phyloP scores from a whole-genome alignment of 768 basidiomycete species.

The Rhodotorula toruloides region DNA sequence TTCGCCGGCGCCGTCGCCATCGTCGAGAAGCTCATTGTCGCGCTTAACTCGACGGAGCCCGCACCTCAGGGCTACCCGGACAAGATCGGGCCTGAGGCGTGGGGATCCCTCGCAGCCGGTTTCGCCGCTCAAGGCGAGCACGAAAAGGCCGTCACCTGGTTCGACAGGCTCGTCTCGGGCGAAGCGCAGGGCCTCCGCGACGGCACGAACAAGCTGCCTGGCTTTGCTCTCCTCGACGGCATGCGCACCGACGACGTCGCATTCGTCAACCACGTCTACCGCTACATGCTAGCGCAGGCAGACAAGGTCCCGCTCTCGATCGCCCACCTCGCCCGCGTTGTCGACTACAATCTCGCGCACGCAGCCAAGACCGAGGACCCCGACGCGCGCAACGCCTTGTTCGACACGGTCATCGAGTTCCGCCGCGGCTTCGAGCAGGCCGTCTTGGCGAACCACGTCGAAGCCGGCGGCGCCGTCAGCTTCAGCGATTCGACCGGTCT shows the following conservation, averaged over 20 bases:
- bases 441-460: conserved; percentile 3
- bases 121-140: conserved; percentile 54
- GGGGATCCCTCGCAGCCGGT: conserved; percentile 50
- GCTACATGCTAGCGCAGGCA: conserved; percentile 19
- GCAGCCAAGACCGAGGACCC: background rate
- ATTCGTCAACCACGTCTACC: conserved; percentile 35
- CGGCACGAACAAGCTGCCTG: too few relatives aligned
- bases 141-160: conserved; percentile 62
- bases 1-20: conserved; percentile 29
- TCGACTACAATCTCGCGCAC: conserved; percentile 30
- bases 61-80: conserved; percentile 45
- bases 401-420: conserved; percentile 29
- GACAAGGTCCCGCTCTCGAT: conserved; percentile 9
- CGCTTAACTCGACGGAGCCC: conserved; percentile 10
- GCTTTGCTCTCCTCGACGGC: too few relatives aligned
- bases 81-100: conserved; percentile 39
- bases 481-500: conserved; percentile 28
- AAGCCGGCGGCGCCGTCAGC: background rate
- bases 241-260: too few relatives aligned
- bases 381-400: background rate
- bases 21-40: conserved; percentile 31
- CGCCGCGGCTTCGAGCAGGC: conserved; percentile 10
- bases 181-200: background rate
- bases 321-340: conserved; percentile 28
- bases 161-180: conserved; percentile 24